phyloP scores from a whole-genome alignment of 164 flowering plant genomes.

The Brasenia schreberi region DNA sequence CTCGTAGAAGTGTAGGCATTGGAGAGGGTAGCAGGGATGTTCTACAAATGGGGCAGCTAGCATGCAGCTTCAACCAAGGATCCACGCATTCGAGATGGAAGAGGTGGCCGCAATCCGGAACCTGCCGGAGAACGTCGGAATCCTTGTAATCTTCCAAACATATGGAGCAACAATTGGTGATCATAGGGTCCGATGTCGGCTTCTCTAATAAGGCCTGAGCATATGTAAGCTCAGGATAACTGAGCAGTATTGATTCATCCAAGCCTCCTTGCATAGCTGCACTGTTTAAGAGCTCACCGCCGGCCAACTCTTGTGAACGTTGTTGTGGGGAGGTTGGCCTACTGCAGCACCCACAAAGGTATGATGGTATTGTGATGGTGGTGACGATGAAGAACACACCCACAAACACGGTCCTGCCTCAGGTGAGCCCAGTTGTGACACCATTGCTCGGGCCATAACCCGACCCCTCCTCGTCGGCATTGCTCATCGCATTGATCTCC shows the following conservation, averaged over 20 bases:
- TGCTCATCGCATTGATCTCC: no score
- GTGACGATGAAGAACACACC: no score
- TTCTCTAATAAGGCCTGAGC: conserved; percentile 33
- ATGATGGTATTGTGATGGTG: no score
- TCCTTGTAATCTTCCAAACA: conserved; percentile 70
- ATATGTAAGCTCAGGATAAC: conserved; percentile 58
- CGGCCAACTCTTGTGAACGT: neutral
- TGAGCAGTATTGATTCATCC: conserved; percentile 49
- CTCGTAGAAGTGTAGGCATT: conserved; percentile 55
- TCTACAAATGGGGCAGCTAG: conserved; percentile 79
- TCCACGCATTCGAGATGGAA: conserved; percentile 68
- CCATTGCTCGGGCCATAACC: no score
- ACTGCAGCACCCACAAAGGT: no score
- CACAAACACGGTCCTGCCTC: no score
- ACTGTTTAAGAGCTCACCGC: neutral
- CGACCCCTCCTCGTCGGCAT: no score
- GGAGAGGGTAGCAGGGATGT: conserved; percentile 62
- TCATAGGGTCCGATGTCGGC: conserved; percentile 16
- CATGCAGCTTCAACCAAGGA: conserved; percentile 60
- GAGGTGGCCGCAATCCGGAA: conserved; percentile 72
- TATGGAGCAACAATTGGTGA: conserved; percentile 43
- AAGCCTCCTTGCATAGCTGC: conserved; percentile 24
- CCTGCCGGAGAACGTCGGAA: conserved; percentile 35
- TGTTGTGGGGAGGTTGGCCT: neutral
- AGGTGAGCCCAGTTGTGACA: no score